Percentiles rank a stretch among this genome's conserved stretches.
phyloP scores from a whole-genome alignment of 208 protist genomes.

The Angomonas deanei region DNA sequence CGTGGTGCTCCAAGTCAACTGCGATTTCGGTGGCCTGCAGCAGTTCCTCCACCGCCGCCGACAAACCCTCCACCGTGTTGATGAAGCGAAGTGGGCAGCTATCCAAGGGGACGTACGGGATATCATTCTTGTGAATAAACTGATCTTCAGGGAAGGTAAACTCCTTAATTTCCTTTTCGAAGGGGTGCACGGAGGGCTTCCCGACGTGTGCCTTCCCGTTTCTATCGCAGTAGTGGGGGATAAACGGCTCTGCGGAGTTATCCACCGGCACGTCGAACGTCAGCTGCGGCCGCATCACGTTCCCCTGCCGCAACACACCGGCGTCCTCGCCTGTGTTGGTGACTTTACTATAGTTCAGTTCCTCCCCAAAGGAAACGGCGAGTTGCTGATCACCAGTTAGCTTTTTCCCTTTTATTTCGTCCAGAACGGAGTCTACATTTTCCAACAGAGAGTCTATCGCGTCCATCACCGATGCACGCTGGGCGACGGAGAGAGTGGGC shows the following conservation, averaged over 20 bases:
- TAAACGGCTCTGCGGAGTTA: constrained; percentile 61
- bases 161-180: constrained; percentile 49
- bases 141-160: constrained; percentile 41
- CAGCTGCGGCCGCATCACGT: constrained; percentile 67
- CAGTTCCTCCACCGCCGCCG: constrained; percentile 38
- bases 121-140: constrained; percentile 44
- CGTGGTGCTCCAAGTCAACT: constrained; percentile 94
- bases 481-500: constrained; percentile 27
- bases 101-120: constrained; percentile 53
- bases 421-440: constrained; percentile 75
- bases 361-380: constrained; percentile 70
- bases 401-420: constrained; percentile 63
- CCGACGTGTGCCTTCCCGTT: constrained; percentile 40
- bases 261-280: constrained; percentile 72
- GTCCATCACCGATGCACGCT: constrained; percentile 76
- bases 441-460: constrained; percentile 80
- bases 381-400: constrained; percentile 71
- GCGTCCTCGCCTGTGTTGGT: constrained; percentile 1
- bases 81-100: constrained; percentile 65
- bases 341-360: constrained; percentile 21
- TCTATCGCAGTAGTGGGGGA: constrained; percentile 57
- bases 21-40: constrained; percentile 80
- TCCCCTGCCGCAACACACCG: constrained; percentile 3
- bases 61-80: constrained; percentile 50
- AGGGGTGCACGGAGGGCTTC: constrained; percentile 64